Percentiles rank a stretch among this genome's conserved stretches.
phyloP scores from a whole-genome alignment of 805 yeast genomes.

The Wickerhamomyces canadensis region DNA sequence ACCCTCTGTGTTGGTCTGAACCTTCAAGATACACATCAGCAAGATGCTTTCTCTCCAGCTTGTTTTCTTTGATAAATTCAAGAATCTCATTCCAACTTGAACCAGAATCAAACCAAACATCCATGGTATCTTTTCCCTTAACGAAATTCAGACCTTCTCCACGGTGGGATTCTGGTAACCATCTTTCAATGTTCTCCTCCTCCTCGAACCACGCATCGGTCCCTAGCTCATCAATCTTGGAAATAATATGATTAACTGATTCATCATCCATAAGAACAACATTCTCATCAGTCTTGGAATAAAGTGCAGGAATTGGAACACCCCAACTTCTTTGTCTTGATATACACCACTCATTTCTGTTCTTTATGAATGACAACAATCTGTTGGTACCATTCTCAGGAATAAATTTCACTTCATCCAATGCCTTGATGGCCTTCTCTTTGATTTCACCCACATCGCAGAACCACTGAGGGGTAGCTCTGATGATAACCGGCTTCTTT shows the following conservation, averaged over 20 bases:
- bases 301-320: conserved; percentile 90
- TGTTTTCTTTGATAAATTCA: conserved; percentile 31
- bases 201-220: conserved; percentile 76
- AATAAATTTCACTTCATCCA: conserved; percentile 58
- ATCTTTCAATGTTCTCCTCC: conserved; percentile 47
- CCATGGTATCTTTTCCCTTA: conserved; percentile 90
- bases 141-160: conserved; percentile 37
- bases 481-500: conserved; percentile 87
- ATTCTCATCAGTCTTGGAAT: conserved; percentile 47
- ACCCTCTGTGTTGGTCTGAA: conserved; percentile 97
- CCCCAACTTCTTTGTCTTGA: conserved; percentile 98
- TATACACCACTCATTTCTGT: conserved; percentile 95
- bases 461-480: conserved; percentile 98
- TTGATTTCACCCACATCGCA: conserved; percentile 78
- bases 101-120: conserved; percentile 99
- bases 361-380: conserved; percentile 61
- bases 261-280: conserved; percentile 55
- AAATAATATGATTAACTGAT: conserved; percentile 53
- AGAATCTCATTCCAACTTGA: conserved; percentile 74
- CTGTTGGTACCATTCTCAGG: conserved; percentile 74
- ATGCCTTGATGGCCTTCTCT: conserved; percentile 49
- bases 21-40: conserved; percentile 94
- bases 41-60: conserved; percentile 35
- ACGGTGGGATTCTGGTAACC: conserved; percentile 62
- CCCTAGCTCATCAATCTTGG: conserved; percentile 51